Base-by-base conservation (phyloP, 169 alveolate species). In the Eimeria necatrix region DNA sequence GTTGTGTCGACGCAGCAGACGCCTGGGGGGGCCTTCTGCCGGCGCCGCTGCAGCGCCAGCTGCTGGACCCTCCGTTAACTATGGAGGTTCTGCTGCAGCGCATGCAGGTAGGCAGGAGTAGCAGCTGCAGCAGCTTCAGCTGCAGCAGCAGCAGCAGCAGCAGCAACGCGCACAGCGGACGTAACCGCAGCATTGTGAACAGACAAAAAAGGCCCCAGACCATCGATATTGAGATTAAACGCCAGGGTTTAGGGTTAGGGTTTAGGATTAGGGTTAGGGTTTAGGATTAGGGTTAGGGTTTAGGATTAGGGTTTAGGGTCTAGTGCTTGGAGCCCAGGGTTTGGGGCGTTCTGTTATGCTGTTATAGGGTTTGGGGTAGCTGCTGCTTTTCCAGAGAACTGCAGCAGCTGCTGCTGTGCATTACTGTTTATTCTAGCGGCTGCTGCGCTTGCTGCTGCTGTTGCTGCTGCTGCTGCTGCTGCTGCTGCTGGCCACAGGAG, bases 21-120 rank as follows among this genome's bases (percentile, higher is more conserved):
- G 87, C 87, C 46, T 78, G 87, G 87, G 87, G 87, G 18, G 87
- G 87, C 60, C 64, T 78, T 4, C 87, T 78, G 49, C 64, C 87
- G 3, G 87, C 51, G 87, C 87, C 46, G 41, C 87, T 78, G 64
- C 87, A 78, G 87, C 87, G 87, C 46, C 87, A 78, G 87, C 87
- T 78, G 68, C 64, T 78, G 3, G 87, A 78, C 48, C 87, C 87
- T 51, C 87, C 87, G 12, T 52, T 78, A 4, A 78, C 87, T 4
- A 78, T 78, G 87, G 87, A 51, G 22, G 71, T 80, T 41, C 71
- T 80, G 71, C 73, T 80, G 71, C 89, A 52, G 73, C 89, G 73
- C 70, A 80, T 80, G 89, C 89, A 52, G 32, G 85, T 74, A 16
- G 41, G 85, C 61, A 9, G 61, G 60, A 12, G 46, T 26, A 32